phyloP scores from a whole-genome alignment of 2,329 filamentous ascomycete species.

The Nothomitra cinnamomea region DNA sequence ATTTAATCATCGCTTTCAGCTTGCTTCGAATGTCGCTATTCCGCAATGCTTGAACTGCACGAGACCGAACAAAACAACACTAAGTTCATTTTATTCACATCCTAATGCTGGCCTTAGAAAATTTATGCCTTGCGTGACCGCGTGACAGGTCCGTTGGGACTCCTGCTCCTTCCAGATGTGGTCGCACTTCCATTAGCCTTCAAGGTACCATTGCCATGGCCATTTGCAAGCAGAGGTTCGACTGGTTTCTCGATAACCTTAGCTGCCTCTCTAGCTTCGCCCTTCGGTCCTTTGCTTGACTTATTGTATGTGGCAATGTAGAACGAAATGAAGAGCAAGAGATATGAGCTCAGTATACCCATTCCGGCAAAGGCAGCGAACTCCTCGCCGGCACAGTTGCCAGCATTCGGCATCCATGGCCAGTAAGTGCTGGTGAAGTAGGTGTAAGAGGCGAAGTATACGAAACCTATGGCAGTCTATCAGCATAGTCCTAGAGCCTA shows the following conservation, averaged over 20 bases:
- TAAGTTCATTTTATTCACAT: neutral
- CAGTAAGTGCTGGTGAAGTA: slow-evolving; percentile 93
- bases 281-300: slow-evolving; percentile 54
- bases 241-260: slow-evolving; percentile 70
- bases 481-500: neutral
- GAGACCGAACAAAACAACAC: neutral
- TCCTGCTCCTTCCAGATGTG: slow-evolving; percentile 8
- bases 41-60: neutral
- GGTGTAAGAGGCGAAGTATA: slow-evolving; percentile 98
- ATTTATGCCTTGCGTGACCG: slow-evolving; percentile 54
- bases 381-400: slow-evolving; percentile 86
- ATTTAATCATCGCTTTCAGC: neutral
- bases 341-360: slow-evolving; percentile 81
- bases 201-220: slow-evolving; percentile 21
- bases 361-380: slow-evolving; percentile 90
- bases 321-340: slow-evolving; percentile 97
- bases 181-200: slow-evolving; percentile 7
- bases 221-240: slow-evolving; percentile 18
- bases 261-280: slow-evolving; percentile 66
- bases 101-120: neutral
- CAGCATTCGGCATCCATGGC: slow-evolving; percentile 63
- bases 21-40: neutral
- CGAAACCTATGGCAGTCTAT: slow-evolving; percentile 46
- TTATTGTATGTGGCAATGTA: slow-evolving; percentile 95
- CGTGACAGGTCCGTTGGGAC: slow-evolving; percentile 40